phyloP scores from a whole-genome alignment of 768 basidiomycete species.

The Russula foetens region DNA sequence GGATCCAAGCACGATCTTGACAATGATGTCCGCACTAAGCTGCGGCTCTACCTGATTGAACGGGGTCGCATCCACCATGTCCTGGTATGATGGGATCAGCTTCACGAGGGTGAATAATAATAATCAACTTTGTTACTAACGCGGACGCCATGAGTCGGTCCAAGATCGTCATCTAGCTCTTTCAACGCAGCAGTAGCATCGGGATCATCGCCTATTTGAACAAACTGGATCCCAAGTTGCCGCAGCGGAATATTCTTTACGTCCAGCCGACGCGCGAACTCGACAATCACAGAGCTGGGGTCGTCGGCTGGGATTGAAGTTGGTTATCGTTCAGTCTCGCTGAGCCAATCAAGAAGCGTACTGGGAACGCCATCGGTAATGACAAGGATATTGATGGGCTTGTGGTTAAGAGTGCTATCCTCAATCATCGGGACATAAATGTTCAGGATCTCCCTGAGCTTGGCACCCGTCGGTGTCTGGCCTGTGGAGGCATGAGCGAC shows the following conservation, averaged over 20 bases:
- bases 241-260: constrained; percentile 25
- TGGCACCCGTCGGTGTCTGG: constrained; percentile 33
- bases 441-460: constrained; percentile 30
- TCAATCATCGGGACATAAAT: constrained; percentile 32
- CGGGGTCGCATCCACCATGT: constrained; percentile 16
- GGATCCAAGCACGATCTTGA: constrained; percentile 13
- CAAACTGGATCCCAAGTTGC: constrained; percentile 32
- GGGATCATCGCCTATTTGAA: constrained; percentile 33
- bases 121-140: constrained; percentile 1
- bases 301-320: constrained; percentile 19
- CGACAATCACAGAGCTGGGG: constrained; percentile 18
- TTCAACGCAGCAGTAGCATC: constrained; percentile 27
- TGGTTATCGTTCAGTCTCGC: neutral
- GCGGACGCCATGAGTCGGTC: constrained; percentile 9
- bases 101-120: too few relatives aligned
- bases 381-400: constrained; percentile 31
- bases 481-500: constrained; percentile 22
- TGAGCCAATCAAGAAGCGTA: constrained; percentile 17
- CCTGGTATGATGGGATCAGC: neutral
- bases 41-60: constrained; percentile 12
- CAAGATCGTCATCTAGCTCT: constrained; percentile 17
- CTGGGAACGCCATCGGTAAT: constrained; percentile 37
- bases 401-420: constrained; percentile 24
- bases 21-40: constrained; percentile 8
- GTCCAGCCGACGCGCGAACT: constrained; percentile 26